Evolutionary conservation across 352 stramenopile genomes (phyloP).

Genomic region (Thalassiosira mediterranea): DNA sequence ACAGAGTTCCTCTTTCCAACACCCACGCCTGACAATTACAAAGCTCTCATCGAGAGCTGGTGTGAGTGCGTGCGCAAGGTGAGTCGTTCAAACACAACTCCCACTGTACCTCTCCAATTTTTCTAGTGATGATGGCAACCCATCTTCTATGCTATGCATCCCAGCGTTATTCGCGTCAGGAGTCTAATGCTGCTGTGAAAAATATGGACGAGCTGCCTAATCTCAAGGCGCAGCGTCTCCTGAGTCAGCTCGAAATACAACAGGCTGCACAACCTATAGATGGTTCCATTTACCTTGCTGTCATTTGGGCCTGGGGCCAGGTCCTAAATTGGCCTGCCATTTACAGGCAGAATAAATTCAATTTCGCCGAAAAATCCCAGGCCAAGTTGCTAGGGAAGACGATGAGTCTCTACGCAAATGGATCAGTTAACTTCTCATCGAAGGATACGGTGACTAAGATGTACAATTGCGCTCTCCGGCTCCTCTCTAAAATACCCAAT

Average conservation of each 20-base stretch:
- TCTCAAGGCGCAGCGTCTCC: constrained; percentile 24
- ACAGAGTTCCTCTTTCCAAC: constrained; percentile 34
- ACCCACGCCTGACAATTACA: constrained; percentile 36
- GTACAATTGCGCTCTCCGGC: constrained; percentile 39
- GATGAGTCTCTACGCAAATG: constrained; percentile 24
- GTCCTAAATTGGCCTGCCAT: constrained; percentile 34
- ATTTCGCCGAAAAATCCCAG: constrained; percentile 8
- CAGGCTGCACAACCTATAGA: constrained; percentile 15
- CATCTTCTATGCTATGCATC: too few species aligned
- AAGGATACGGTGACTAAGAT: constrained; percentile 39
- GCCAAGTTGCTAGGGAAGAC: constrained; percentile 21
- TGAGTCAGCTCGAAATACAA: constrained; percentile 29
- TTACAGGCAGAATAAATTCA: constrained; percentile 19
- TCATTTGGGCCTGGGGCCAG: constrained; percentile 44
- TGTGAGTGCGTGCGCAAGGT: constrained; percentile 29
- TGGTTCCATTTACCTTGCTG: constrained; percentile 27
- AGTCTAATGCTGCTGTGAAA: constrained; percentile 21
- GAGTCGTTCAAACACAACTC: neutral
- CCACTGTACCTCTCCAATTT: too few species aligned
- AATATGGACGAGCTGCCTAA: constrained; percentile 31
- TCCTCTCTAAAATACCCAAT: constrained; percentile 33
- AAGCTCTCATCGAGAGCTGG: constrained; percentile 21
- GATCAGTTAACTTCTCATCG: constrained; percentile 28
- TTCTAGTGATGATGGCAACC: too few species aligned
- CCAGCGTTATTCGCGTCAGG: constrained; percentile 20